Conservation (phyloP, 2,329 filamentous ascomycete species). For the Arthrinium puccinioides region DNA sequence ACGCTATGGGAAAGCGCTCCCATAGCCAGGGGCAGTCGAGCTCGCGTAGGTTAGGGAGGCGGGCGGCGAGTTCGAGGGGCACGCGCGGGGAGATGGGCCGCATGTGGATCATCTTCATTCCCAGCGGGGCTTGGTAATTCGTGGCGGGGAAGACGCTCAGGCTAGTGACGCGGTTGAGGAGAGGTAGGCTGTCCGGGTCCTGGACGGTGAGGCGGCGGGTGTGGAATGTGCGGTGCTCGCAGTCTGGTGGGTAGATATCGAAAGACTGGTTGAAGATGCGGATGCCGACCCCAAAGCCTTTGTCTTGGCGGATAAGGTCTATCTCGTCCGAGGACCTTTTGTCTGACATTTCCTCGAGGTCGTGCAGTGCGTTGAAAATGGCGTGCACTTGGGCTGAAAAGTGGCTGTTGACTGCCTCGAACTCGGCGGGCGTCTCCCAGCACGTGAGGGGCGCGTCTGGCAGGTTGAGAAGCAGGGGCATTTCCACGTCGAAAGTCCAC, state of each 20-base stretch:
- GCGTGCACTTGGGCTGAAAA: slow-evolving; percentile 11
- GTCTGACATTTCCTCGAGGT: slow-evolving; percentile 9
- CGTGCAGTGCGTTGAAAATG: slow-evolving; percentile 9
- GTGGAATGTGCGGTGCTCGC: slow-evolving; percentile 12
- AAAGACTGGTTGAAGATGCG: slow-evolving; percentile 4
- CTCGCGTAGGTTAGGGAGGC: slow-evolving; percentile 9
- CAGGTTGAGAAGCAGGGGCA: slow-evolving; percentile 4
- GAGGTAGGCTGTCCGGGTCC: slow-evolving; percentile 1
- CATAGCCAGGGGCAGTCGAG: slow-evolving; percentile 14
- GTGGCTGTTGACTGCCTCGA: slow-evolving; percentile 9
- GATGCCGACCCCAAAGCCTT: slow-evolving; percentile 6
- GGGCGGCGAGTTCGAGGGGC: slow-evolving; percentile 8
- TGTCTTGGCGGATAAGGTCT: slow-evolving; percentile 4
- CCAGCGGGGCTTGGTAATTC: neutral
- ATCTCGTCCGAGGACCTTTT: slow-evolving; percentile 4
- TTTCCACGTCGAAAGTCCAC: neutral
- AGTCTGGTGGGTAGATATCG: slow-evolving; percentile 15
- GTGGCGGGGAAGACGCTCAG: neutral
- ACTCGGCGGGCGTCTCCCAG: slow-evolving; percentile 8
- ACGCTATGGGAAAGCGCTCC: slow-evolving; percentile 11
- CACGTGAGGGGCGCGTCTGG: slow-evolving; percentile 3
- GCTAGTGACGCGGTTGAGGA: neutral
- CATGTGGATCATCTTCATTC: slow-evolving; percentile 1
- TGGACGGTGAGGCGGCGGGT: slow-evolving; percentile 4
- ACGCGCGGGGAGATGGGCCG: slow-evolving; percentile 7